Percentiles rank a stretch among this genome's conserved stretches.
Conservation (phyloP, 1,284 basidiomycete genomes). For the Ceratobasidium sp. region DNA sequence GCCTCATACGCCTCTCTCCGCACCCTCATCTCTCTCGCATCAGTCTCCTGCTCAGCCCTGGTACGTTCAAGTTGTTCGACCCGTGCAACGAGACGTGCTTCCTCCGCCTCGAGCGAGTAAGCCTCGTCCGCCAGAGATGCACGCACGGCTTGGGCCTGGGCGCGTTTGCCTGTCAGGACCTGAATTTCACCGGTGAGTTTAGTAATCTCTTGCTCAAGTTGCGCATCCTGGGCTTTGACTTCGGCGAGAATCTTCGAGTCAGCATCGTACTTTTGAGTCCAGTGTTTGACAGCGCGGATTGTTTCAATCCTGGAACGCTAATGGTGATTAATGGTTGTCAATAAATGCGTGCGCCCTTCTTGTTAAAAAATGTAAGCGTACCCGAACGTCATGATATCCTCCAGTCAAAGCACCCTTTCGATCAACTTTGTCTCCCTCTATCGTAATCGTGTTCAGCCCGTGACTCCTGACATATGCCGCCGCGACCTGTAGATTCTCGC, state of each 20-base stretch:
- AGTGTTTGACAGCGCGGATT: conserved; percentile 80
- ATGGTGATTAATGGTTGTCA: background rate
- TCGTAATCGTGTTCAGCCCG: conserved; percentile 94
- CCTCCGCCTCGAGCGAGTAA: conserved; percentile 70
- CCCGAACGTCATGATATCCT: conserved; percentile 91
- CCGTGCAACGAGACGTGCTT: conserved; percentile 73
- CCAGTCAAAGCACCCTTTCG: conserved; percentile 95
- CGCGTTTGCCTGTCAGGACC: conserved; percentile 74
- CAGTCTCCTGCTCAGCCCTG: conserved; percentile 76
- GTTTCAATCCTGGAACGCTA: conserved; percentile 86
- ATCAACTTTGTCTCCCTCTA: conserved; percentile 98
- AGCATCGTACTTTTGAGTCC: conserved; percentile 77
- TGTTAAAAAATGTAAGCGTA: background rate
- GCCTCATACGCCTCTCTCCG: conserved; percentile 71
- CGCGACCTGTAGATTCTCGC: conserved; percentile 90
- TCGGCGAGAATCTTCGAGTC: conserved; percentile 75
- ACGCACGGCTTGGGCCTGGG: conserved; percentile 74
- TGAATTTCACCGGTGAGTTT: conserved; percentile 78
- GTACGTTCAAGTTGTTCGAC: conserved; percentile 74
- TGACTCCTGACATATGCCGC: conserved; percentile 95
- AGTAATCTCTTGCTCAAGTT: conserved; percentile 90
- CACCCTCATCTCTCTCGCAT: conserved; percentile 68
- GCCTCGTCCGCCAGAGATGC: conserved; percentile 75
- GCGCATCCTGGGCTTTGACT: conserved; percentile 74
- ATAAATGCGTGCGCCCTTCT: background rate